Percentiles rank a stretch among this genome's conserved stretches.
These are phyloP conservation scores for Euphorbia tirucalli DNA, from an alignment of 345 rosid species.

Conservation along the genomic window DNA sequence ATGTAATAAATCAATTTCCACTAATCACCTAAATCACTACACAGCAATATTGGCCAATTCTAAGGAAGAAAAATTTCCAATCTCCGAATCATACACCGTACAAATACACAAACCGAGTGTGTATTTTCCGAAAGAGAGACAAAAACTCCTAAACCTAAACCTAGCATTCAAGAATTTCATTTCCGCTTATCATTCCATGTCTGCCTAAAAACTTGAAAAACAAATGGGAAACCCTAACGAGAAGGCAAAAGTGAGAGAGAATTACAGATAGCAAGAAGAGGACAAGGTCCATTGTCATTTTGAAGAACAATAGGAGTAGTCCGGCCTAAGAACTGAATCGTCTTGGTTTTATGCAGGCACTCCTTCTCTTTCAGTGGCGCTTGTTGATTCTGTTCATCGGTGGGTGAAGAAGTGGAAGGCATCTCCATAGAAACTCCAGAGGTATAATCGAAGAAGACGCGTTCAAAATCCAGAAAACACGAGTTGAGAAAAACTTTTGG, in stretches of 20 bases:
- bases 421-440: constrained; percentile 1
- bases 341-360: constrained; percentile 68
- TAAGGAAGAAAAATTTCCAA: neutral
- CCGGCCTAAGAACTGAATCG: constrained; percentile 79
- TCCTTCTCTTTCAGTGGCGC: constrained; percentile 34
- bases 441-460: constrained; percentile 2
- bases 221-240: constrained; percentile 30
- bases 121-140: neutral
- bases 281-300: constrained; percentile 98
- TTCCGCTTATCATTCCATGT: neutral
- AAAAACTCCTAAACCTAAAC: neutral
- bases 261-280: constrained; percentile 93
- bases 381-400: constrained; percentile 14
- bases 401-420: constrained; percentile 12
- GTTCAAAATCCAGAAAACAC: neutral
- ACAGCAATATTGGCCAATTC: neutral
- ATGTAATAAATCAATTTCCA: neutral
- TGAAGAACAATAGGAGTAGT: constrained; percentile 87
- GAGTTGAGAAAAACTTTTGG: neutral
- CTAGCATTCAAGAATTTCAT: neutral
- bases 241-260: constrained; percentile 13
- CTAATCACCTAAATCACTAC: neutral
- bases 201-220: neutral
- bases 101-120: neutral
- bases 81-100: neutral